Conservation (phyloP, 306 rosid species). For the Vigna reflexopilosa region DNA sequence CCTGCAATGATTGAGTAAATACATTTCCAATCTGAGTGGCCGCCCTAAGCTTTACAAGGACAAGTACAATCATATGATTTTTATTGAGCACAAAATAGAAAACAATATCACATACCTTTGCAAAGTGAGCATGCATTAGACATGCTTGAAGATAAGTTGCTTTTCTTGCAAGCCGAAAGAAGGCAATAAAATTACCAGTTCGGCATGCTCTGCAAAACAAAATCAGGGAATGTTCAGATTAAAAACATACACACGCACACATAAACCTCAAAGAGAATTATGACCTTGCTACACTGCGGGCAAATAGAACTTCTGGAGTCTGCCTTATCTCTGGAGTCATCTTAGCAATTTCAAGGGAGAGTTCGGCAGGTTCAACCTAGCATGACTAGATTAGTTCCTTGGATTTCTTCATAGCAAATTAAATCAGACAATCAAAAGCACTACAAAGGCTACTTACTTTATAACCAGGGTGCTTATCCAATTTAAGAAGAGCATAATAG, state of each 20-base stretch:
- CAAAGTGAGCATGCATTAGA: slow-evolving; percentile 98
- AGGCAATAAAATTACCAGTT: slow-evolving; percentile 84
- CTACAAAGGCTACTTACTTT: slow-evolving; percentile 65
- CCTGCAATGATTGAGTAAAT: slow-evolving; percentile 37
- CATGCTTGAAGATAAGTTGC: slow-evolving; percentile 98
- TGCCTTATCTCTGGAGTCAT: slow-evolving; percentile 97
- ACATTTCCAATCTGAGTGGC: slow-evolving; percentile 17
- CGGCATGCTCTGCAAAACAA: slow-evolving; percentile 87
- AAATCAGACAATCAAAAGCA: slow-evolving; percentile 45
- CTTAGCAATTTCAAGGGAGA: slow-evolving; percentile 98
- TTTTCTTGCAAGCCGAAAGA: slow-evolving; percentile 89
- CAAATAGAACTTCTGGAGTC: slow-evolving; percentile 89
- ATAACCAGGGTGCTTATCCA: slow-evolving; percentile 99
- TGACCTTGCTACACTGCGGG: slow-evolving; percentile 94
- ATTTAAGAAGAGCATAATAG: slow-evolving; percentile 97
- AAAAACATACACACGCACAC: not conserved
- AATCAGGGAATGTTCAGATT: slow-evolving; percentile 47
- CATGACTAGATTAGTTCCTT: slow-evolving; percentile 51
- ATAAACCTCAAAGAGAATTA: slow-evolving; percentile 28
- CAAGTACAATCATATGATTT: slow-evolving; percentile 26
- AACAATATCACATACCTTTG: slow-evolving; percentile 69
- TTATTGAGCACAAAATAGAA: slow-evolving; percentile 33
- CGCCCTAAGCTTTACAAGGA: slow-evolving; percentile 34
- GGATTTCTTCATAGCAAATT: slow-evolving; percentile 41
- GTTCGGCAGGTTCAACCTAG: slow-evolving; percentile 99